Evolutionary conservation across 2,329 filamentous ascomycete species (phyloP).

Genomic region (Aspergillus sp.): DNA sequence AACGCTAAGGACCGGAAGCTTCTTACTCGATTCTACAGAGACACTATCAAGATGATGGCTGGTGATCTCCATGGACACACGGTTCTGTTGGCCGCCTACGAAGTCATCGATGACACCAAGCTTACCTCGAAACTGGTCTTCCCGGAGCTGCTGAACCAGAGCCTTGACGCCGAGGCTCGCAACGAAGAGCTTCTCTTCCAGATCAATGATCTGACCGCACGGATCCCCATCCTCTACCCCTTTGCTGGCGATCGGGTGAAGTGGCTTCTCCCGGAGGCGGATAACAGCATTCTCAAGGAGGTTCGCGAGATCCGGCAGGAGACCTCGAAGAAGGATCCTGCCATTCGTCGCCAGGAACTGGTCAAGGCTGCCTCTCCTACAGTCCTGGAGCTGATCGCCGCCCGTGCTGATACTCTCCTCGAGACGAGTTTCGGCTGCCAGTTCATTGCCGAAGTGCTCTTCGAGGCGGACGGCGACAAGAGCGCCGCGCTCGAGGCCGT

Average conservation of each 20-base stretch:
- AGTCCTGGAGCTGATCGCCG: slow-evolving; percentile 70
- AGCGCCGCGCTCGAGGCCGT: slow-evolving; percentile 68
- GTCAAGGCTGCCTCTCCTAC: slow-evolving; percentile 70
- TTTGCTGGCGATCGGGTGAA: slow-evolving; percentile 64
- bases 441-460: slow-evolving; percentile 77
- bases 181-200: slow-evolving; percentile 46
- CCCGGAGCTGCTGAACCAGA: slow-evolving; percentile 77
- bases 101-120: slow-evolving; percentile 93
- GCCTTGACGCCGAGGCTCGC: slow-evolving; percentile 39
- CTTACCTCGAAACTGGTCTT: slow-evolving; percentile 83
- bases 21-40: slow-evolving; percentile 85
- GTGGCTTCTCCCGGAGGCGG: slow-evolving; percentile 62
- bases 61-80: slow-evolving; percentile 75
- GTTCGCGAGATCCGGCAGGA: slow-evolving; percentile 74
- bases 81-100: slow-evolving; percentile 80
- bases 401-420: slow-evolving; percentile 66
- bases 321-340: slow-evolving; percentile 91
- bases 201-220: slow-evolving; percentile 48
- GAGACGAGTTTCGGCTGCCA: slow-evolving; percentile 81
- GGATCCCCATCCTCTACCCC: slow-evolving; percentile 73
- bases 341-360: slow-evolving; percentile 72
- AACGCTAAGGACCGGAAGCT: slow-evolving; percentile 90
- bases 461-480: slow-evolving; percentile 75
- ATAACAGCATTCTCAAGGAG: slow-evolving; percentile 71
- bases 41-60: slow-evolving; percentile 82